Base-by-base conservation (phyloP, 2,329 filamentous ascomycete species). In the Capronia americana region DNA sequence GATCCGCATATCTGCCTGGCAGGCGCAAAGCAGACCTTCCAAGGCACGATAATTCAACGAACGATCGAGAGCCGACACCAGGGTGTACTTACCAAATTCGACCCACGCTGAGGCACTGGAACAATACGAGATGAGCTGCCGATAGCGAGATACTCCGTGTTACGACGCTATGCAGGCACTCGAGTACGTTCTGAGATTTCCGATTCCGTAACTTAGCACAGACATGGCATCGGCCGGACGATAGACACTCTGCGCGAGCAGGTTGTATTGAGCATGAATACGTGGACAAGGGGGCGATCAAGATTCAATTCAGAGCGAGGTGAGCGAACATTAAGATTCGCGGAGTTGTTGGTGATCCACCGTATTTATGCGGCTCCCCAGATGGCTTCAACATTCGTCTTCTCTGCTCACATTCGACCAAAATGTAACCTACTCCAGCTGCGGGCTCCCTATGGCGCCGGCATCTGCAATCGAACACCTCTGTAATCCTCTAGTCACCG, bases 401-500 rank as follows among this genome's bases (percentile, higher is more conserved):
- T n/a, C 17, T 44, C 38, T 44, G 38, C 6, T n/a, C 10, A 12
- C 3, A 11, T 12, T 34, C 32, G 10, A 34, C 32, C 32, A 34
- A 32, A 32, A 48, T 48, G 44, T 51, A 26, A 51, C 23, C 12
- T n/a, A n/a, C 58, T 61, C 51, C 32, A 17, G 34, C 20, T 14
- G 26, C 12, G 14, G 17, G 48, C 46, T 20, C 48, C 20, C 17
- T 3, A 71, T 71, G 69, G 67, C 60, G 10, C 65, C 67, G 26
- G 41, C 66, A 12, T 57, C 63, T 34, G 57, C 60, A 11, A 7
- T 68, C 8, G 68, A 66, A 38, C 53, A 64, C 30, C 28, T 70
- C 7, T 79, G 79, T 41, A 84, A 84, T 73, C 76, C 80, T 17
- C 75, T 83, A 17, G 79, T 78, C 61, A 82, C 80, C 6, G 74